Conservation (phyloP, 805 yeast genomes). For the Grigorovia yakushimaensis region DNA sequence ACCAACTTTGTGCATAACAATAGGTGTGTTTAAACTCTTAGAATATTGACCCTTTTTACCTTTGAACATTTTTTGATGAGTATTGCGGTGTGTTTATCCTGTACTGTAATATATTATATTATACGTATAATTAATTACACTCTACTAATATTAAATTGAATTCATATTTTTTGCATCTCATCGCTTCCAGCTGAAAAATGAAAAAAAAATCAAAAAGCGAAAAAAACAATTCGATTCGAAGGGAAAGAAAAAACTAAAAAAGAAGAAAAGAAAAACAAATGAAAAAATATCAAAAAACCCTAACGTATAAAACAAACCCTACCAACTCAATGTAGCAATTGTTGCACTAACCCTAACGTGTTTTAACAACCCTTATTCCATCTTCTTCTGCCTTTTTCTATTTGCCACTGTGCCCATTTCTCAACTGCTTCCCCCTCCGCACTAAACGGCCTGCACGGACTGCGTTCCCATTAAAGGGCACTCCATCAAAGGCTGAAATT, state of each 20-base stretch:
- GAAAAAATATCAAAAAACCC: too few species aligned
- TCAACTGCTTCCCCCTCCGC: too few species aligned
- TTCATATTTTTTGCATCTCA: neutral
- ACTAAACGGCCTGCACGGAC: too few species aligned
- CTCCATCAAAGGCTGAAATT: too few species aligned
- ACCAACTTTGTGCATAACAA: constrained; percentile 19
- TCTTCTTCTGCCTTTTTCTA: neutral
- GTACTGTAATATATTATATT: neutral
- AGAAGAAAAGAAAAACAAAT: neutral
- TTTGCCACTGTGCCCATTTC: neutral
- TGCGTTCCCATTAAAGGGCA: too few species aligned
- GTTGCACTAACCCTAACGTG: neutral
- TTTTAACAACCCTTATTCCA: neutral
- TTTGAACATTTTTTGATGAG: neutral
- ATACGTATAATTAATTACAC: neutral
- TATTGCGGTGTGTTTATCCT: neutral
- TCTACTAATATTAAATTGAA: too few species aligned
- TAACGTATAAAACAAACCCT: neutral
- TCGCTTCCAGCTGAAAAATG: neutral
- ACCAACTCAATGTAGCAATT: neutral
- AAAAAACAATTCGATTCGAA: neutral
- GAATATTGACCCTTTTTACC: constrained; percentile 13
- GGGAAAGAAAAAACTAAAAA: neutral
- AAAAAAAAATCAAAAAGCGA: neutral
- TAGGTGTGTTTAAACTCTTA: constrained; percentile 22